These are phyloP conservation scores for Talaromyces pinophilus DNA, from an alignment of 2,329 filamentous ascomycete species.

Conservation along the genomic window DNA sequence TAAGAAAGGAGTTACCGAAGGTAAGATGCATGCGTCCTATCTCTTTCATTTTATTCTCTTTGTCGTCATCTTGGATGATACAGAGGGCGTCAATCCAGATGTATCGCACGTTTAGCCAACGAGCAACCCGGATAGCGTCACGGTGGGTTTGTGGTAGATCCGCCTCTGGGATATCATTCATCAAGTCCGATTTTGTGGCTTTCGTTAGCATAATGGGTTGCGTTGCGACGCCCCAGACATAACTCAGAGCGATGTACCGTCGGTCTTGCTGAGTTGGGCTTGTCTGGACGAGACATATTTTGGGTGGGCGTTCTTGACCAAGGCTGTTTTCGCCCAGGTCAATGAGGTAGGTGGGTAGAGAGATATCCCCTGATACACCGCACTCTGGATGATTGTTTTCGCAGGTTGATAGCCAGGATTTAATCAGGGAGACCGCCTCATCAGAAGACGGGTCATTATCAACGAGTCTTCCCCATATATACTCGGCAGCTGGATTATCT, in stretches of 20 bases:
- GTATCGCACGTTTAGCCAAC: conserved; percentile 15
- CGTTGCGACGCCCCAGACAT: conserved; percentile 13
- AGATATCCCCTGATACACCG: not conserved
- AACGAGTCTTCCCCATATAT: conserved; percentile 6
- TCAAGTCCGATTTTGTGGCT: not conserved
- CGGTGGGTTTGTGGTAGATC: conserved; percentile 13
- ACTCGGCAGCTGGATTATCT: conserved; percentile 17
- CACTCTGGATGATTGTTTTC: not conserved
- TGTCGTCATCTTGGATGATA: conserved; percentile 15
- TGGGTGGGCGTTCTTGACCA: not conserved
- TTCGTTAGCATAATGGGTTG: conserved; percentile 11
- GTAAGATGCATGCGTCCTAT: conserved; percentile 13
- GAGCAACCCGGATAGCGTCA: conserved; percentile 11
- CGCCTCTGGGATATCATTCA: not conserved
- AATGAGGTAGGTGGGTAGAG: conserved; percentile 15
- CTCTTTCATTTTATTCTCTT: conserved; percentile 14
- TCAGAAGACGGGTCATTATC: conserved; percentile 5
- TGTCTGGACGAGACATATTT: conserved; percentile 12
- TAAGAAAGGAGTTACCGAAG: conserved; percentile 10
- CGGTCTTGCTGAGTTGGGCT: conserved; percentile 7
- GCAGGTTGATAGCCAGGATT: conserved; percentile 2
- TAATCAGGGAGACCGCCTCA: not conserved
- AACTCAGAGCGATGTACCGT: conserved; percentile 11
- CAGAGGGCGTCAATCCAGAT: conserved; percentile 18
- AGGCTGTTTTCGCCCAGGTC: not conserved